These are phyloP conservation scores for Phlyctochytrium planicorne DNA, from an alignment of 192 early-diverging fungal genomes.

Conservation along the genomic window DNA sequence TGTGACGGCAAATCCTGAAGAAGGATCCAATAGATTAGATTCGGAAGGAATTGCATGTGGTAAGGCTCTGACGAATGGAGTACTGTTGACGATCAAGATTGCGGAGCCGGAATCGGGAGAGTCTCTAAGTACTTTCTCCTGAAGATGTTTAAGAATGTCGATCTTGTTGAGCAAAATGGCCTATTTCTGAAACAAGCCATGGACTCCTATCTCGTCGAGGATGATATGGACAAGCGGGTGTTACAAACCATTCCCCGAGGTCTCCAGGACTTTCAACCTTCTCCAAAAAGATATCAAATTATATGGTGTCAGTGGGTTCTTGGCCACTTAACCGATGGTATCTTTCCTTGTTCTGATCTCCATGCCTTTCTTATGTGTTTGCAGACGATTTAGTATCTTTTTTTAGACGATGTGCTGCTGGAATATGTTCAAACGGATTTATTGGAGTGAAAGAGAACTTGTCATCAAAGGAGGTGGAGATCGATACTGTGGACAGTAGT, in stretches of 20 bases:
- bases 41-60: too few species aligned
- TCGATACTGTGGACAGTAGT: slow-evolving; percentile 73
- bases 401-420: slow-evolving; percentile 72
- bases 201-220: slow-evolving; percentile 54
- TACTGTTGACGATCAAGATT: too few species aligned
- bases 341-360: background rate
- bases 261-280: slow-evolving; percentile 78
- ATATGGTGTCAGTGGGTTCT: slow-evolving; percentile 99
- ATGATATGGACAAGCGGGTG: slow-evolving; percentile 55
- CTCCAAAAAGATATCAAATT: slow-evolving; percentile 74
- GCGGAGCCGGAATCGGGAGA: slow-evolving; percentile 94
- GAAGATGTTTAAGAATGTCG: slow-evolving; percentile 77
- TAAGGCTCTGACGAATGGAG: too few species aligned
- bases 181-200: slow-evolving; percentile 77
- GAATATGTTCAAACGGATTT: slow-evolving; percentile 65
- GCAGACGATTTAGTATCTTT: slow-evolving; percentile 81
- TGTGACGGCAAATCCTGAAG: too few species aligned
- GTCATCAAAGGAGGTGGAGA: slow-evolving; percentile 49
- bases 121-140: slow-evolving; percentile 85
- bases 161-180: slow-evolving; percentile 85
- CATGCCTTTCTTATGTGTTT: background rate
- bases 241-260: slow-evolving; percentile 75
- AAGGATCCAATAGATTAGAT: too few species aligned
- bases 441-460: slow-evolving; percentile 95
- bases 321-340: slow-evolving; percentile 88